Conservation (phyloP, 305 asterid genomes). For the Fraxinus latifolia region DNA sequence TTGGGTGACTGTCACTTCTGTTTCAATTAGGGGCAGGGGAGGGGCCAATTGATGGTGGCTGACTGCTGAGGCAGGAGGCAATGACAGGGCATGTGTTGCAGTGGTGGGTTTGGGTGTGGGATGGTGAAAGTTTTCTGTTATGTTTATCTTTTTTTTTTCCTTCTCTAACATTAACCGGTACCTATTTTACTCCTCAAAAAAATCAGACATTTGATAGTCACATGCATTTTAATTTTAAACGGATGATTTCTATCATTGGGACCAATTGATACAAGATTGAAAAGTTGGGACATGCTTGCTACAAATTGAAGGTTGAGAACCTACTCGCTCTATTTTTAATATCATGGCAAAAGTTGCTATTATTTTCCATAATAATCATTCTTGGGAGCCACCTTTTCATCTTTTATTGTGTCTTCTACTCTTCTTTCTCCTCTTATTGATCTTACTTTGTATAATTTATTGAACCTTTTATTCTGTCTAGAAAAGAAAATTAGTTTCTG, state of each 20-base stretch:
- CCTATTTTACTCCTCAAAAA: neutral
- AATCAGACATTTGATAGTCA: neutral
- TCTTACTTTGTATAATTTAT: neutral
- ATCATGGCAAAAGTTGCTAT: neutral
- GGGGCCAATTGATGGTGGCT: neutral
- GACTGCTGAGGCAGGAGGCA: neutral
- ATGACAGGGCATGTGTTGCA: neutral
- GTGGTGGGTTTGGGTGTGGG: slow-evolving; percentile 6
- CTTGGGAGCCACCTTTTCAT: neutral
- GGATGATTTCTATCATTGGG: neutral
- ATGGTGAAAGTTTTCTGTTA: neutral
- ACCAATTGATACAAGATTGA: neutral
- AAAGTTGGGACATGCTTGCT: neutral
- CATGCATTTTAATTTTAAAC: neutral
- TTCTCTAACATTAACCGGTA: neutral
- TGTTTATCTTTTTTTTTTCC: neutral
- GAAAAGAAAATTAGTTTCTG: neutral
- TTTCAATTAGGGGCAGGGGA: neutral
- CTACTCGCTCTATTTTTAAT: neutral
- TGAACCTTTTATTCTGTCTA: neutral
- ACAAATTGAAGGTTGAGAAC: neutral
- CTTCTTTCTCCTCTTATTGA: neutral
- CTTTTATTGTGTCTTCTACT: neutral
- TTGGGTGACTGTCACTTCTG: neutral
- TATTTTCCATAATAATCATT: neutral